A percentile compares a stretch with the other conserved stretches of the same genome.
phyloP scores from a whole-genome alignment of 257 asterid genomes.

The Perilla frutescens region DNA sequence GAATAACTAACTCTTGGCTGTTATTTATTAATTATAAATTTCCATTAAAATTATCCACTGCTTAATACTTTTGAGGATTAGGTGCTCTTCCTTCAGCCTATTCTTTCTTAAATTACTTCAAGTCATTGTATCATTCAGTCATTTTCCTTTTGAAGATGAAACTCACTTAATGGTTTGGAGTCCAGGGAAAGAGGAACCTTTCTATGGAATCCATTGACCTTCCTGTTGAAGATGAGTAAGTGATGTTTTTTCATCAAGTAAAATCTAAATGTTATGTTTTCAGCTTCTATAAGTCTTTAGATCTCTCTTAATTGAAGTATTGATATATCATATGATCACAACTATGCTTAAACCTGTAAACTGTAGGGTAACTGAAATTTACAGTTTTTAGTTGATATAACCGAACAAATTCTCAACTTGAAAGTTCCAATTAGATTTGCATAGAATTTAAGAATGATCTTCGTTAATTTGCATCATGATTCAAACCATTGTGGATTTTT shows the following conservation, averaged over 20 bases:
- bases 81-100: constrained; percentile 14
- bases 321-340: background rate
- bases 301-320: constrained; percentile 12
- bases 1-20: background rate
- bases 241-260: constrained; percentile 41
- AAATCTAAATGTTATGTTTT: constrained; percentile 23
- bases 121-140: background rate
- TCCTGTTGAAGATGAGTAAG: constrained; percentile 82
- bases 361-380: too few relatives aligned
- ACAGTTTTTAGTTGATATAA: too few relatives aligned
- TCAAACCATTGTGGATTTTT: too few relatives aligned
- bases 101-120: constrained; percentile 1
- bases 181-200: constrained; percentile 87
- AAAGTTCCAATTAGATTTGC: too few relatives aligned
- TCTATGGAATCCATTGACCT: constrained; percentile 83
- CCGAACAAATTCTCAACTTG: too few relatives aligned
- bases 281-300: constrained; percentile 6
- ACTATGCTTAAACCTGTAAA: too few relatives aligned
- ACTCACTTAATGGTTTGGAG: constrained; percentile 34
- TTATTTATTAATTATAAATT: constrained; percentile 22
- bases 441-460: background rate
- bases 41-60: background rate
- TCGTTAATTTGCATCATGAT: background rate
- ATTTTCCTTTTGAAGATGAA: constrained; percentile 23
- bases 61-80: constrained; percentile 23